Base-by-base conservation (phyloP, 441 rosid genomes). In the Populus hybrid region DNA sequence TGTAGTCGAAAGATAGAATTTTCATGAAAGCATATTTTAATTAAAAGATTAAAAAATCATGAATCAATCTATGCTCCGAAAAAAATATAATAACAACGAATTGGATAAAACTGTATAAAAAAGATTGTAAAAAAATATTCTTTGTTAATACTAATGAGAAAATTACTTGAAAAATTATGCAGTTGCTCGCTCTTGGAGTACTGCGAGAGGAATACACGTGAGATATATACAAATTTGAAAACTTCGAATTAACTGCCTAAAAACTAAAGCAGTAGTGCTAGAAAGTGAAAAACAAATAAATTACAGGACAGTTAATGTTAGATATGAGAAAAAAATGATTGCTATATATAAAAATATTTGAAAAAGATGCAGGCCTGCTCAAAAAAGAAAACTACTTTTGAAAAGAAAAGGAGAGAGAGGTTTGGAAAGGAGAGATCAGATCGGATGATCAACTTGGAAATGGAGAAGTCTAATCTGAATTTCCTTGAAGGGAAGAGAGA, bases 401-500 rank as follows among this genome's bases (percentile, higher is more conserved):
- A 71, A n/a, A 32, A 5, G 26, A 40, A 69, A 12, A 21, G 24
- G 4, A 72, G 35, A 35, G 26, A 50, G 26, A 66, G 7, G n/a
- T 16, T 8, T 10, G 35, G 42, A 8, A 23, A 6, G 10, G 70
- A 72, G 61, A 70, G 21, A 79, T 84, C 81, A 8, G 75, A 77
- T 84, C 82, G 59, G 24, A 73, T 6, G 57, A 53, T 59, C 24
- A 59, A 9, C 26, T n/a, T 8, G 65, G 24, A 42, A 16, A 38
- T 6, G 18, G 76, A 76, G 67, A 69, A 20, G 82, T 87, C 82
- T 12, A 80, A 83, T 87, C 86, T 59, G 34, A 73, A 59, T 77
- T 82, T 79, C 88, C 87, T 8, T 40, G 81, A 77, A 73, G 67
- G 75, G 86, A 64, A 70, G 79, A 67, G 78, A 76, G 77, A 76